Evolutionary conservation across 257 asterid genomes (phyloP).

Genomic region (Penstemon barbatus): DNA sequence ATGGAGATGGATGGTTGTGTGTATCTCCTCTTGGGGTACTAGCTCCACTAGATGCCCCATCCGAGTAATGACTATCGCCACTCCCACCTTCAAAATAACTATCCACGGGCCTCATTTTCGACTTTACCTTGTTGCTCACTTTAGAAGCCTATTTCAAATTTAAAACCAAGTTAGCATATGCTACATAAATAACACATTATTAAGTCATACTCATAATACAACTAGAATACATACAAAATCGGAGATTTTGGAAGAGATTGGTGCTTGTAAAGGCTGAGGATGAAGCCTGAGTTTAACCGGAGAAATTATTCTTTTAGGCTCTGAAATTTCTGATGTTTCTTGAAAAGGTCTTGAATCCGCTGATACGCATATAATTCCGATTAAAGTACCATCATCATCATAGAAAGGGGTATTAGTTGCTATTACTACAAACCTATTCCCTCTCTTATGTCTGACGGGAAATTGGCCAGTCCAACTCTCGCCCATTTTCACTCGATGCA

Average conservation of each 20-base stretch:
- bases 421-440: constrained; percentile 54
- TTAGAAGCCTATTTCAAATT: constrained; percentile 65
- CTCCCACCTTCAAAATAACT: constrained; percentile 64
- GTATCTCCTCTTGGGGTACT: constrained; percentile 83
- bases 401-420: constrained; percentile 76
- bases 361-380: constrained; percentile 71
- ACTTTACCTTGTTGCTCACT: constrained; percentile 86
- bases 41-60: constrained; percentile 85
- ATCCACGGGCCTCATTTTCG: constrained; percentile 69
- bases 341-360: constrained; percentile 62
- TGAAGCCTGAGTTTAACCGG: constrained; percentile 63
- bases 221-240: constrained; percentile 60
- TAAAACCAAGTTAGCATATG: constrained; percentile 36
- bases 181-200: constrained; percentile 12
- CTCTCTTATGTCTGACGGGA: constrained; percentile 67
- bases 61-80: constrained; percentile 64
- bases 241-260: constrained; percentile 82
- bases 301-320: constrained; percentile 28
- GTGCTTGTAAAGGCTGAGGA: constrained; percentile 79
- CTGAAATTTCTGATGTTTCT: constrained; percentile 43
- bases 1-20: constrained; percentile 48
- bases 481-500: constrained; percentile 54
- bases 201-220: not conserved
- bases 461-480: constrained; percentile 87
- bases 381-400: constrained; percentile 69